A percentile compares a stretch with the other conserved stretches of the same genome.
Conservation (phyloP, 305 asterid genomes). For the Fraxinus platypoda region DNA sequence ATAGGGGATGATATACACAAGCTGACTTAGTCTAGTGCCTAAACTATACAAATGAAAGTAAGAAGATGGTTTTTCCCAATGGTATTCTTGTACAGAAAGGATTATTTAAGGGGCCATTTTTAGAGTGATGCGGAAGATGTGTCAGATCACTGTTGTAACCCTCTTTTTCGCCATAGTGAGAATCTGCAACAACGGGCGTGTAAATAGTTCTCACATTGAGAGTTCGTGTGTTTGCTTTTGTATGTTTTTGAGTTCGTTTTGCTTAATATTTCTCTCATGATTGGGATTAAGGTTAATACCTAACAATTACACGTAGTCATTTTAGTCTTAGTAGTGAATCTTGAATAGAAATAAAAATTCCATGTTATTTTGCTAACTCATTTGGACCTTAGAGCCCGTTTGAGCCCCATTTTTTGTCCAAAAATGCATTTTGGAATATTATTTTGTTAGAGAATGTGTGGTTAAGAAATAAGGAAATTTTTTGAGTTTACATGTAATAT, state of each 20-base stretch:
- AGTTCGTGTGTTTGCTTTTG: not conserved
- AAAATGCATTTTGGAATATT: not conserved
- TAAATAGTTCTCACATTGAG: not conserved
- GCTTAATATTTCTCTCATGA: not conserved
- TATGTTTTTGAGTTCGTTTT: not conserved
- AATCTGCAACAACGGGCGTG: not conserved
- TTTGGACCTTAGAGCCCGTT: not conserved
- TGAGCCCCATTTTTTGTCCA: not conserved
- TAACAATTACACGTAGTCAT: not conserved
- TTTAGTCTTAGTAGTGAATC: not conserved
- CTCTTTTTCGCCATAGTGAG: not conserved
- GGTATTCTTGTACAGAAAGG: not conserved
- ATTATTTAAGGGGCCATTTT: not conserved
- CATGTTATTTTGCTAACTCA: not conserved
- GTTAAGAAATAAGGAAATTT: not conserved
- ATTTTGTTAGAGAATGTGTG: too few species aligned
- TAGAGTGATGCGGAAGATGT: not conserved
- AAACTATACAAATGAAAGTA: not conserved
- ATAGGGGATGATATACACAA: not conserved
- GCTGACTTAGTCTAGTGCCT: not conserved
- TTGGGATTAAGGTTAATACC: not conserved
- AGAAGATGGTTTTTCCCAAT: not conserved
- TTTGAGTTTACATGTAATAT: not conserved
- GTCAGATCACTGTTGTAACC: not conserved
- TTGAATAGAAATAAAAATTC: not conserved